These are phyloP conservation scores for Glycine soja DNA, from an alignment of 306 rosid species.

Conservation along the genomic window DNA sequence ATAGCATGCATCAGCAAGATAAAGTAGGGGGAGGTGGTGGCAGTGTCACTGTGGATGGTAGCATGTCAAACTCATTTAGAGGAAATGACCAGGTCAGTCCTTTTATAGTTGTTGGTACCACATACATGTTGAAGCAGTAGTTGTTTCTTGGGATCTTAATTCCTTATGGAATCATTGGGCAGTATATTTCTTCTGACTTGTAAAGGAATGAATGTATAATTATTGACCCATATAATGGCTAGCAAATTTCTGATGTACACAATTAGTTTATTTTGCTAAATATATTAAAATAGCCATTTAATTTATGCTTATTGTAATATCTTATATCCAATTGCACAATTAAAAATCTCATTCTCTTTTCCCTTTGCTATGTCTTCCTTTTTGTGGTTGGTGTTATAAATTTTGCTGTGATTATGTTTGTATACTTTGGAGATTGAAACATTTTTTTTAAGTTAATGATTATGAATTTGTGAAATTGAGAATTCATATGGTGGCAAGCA, in stretches of 20 bases:
- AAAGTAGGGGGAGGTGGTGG: conserved; percentile 88
- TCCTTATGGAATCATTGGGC: not conserved
- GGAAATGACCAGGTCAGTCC: conserved; percentile 97
- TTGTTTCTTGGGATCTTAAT: conserved; percentile 18
- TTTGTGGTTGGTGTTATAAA: conserved; percentile 22
- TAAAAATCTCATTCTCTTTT: not conserved
- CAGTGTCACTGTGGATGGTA: conserved; percentile 81
- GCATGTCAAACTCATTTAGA: conserved; percentile 92
- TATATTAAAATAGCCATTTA: not conserved
- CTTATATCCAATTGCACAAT: conserved; percentile 20
- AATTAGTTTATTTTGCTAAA: not conserved
- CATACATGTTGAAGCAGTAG: conserved; percentile 12
- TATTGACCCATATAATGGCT: not conserved
- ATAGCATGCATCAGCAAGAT: conserved; percentile 89
- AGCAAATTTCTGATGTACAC: not conserved
- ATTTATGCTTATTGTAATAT: conserved; percentile 11
- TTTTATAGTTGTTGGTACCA: conserved; percentile 32
- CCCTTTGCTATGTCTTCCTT: conserved; percentile 8
- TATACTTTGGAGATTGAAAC: not conserved
- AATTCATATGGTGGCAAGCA: not conserved
- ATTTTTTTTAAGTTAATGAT: not conserved
- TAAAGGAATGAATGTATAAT: not conserved
- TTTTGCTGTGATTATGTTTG: not conserved
- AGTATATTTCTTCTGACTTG: conserved; percentile 5
- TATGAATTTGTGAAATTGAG: not conserved